Conservation (phyloP, 345 rosid species). For the Eucalyptus erythrocorys region DNA sequence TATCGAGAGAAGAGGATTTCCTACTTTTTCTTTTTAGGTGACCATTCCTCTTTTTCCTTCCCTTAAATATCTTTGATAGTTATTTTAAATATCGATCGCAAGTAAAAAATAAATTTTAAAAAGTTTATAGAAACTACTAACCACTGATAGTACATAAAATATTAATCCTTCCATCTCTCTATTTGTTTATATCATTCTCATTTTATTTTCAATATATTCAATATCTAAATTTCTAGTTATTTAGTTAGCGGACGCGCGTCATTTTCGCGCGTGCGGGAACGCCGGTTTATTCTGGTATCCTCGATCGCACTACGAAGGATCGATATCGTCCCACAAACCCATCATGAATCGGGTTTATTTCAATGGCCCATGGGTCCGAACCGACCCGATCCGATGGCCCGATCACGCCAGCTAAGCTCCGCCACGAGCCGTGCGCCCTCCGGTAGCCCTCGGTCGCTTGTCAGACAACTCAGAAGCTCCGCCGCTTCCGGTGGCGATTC, state of each 20-base stretch:
- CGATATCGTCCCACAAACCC: not conserved
- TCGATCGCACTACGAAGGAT: not conserved
- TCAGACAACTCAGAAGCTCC: not conserved
- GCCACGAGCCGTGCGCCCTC: not conserved
- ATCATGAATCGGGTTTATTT: not conserved
- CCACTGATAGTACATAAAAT: not conserved
- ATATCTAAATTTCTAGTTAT: not conserved
- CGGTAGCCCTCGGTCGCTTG: not conserved
- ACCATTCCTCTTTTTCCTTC: not conserved
- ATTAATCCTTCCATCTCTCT: not conserved
- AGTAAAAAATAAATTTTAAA: not conserved
- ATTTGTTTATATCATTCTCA: not conserved
- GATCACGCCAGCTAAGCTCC: not conserved
- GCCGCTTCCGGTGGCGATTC: not conserved
- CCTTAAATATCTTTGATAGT: not conserved
- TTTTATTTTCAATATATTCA: not conserved
- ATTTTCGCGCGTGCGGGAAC: not conserved
- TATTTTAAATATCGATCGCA: not conserved
- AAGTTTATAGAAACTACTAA: not conserved
- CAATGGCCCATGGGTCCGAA: not conserved
- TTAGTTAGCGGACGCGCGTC: not conserved
- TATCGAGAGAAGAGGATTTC: not conserved
- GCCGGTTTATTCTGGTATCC: not conserved
- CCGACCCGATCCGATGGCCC: not conserved
- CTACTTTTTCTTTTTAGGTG: accelerated